phyloP scores from a whole-genome alignment of 169 alveolate species.

The Amoebophrya sp. region DNA sequence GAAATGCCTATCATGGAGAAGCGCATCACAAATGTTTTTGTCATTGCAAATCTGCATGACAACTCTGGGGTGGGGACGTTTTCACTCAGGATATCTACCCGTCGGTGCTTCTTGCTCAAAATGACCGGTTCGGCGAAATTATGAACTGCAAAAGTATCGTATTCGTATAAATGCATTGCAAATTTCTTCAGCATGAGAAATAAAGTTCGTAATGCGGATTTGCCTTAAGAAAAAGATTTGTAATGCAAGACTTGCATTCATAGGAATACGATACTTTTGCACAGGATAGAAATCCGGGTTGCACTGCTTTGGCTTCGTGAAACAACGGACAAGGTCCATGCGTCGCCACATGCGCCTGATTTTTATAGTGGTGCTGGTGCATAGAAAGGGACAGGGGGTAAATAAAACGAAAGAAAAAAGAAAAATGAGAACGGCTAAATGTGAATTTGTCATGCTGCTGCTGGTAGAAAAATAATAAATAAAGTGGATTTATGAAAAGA shows the following conservation, averaged over 20 bases:
- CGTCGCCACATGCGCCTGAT: constrained; percentile 93
- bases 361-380: constrained; percentile 87
- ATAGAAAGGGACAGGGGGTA: not conserved
- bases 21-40: no score
- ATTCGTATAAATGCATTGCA: not conserved
- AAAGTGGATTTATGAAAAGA: not conserved
- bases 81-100: no score
- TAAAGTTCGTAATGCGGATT: no score
- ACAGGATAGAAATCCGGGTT: not conserved
- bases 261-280: no score
- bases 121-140: constrained; percentile 47
- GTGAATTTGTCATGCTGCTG: no score
- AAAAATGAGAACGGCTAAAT: not conserved
- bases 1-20: no score
- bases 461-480: not conserved
- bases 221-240: no score
- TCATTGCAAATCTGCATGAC: no score
- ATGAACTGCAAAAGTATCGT: constrained; percentile 28
- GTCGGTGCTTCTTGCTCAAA: no score
- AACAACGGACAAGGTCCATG: constrained; percentile 88
- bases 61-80: no score
- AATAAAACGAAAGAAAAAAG: not conserved
- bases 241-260: no score
- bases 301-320: constrained; percentile 89
- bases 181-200: no score